These are phyloP conservation scores for Ceratocystis huliohia DNA, from an alignment of 2,329 filamentous ascomycete genomes.

Conservation along the genomic window DNA sequence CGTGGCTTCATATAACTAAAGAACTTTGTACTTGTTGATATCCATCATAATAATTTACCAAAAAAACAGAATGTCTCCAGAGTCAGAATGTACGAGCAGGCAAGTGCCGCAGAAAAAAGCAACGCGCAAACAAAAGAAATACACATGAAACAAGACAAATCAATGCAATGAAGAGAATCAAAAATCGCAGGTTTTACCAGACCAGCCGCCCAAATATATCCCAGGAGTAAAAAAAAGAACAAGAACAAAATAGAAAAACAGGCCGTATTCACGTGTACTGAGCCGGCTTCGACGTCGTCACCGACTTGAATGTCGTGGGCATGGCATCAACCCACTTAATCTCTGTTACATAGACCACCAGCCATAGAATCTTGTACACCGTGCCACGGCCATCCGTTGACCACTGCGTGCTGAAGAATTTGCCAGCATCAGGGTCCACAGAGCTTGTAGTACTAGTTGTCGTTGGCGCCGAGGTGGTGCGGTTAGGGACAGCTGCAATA, in stretches of 20 bases:
- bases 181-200: conserved; percentile 1
- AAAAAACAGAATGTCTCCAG: not conserved
- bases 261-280: not conserved
- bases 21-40: not conserved
- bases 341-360: conserved; percentile 42
- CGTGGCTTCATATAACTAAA: not conserved
- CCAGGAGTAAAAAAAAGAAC: not conserved
- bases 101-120: not conserved
- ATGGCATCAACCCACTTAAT: conserved; percentile 33
- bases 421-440: conserved; percentile 29
- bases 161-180: not conserved
- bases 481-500: not conserved
- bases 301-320: not conserved
- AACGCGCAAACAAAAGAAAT: not conserved
- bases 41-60: not conserved
- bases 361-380: conserved; percentile 46
- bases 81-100: not conserved
- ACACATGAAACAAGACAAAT: not conserved
- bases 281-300: not conserved
- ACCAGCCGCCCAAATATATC: conserved; percentile 5
- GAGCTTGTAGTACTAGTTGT: conserved; percentile 23
- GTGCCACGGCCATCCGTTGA: conserved; percentile 35
- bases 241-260: not conserved
- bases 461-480: conserved; percentile 12
- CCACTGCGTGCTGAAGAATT: conserved; percentile 38